Evolutionary conservation across 768 basidiomycete species (phyloP), one percentile per base, ranked within the genome.

Genomic region (Boletus pseudo-olivaceus): DNA sequence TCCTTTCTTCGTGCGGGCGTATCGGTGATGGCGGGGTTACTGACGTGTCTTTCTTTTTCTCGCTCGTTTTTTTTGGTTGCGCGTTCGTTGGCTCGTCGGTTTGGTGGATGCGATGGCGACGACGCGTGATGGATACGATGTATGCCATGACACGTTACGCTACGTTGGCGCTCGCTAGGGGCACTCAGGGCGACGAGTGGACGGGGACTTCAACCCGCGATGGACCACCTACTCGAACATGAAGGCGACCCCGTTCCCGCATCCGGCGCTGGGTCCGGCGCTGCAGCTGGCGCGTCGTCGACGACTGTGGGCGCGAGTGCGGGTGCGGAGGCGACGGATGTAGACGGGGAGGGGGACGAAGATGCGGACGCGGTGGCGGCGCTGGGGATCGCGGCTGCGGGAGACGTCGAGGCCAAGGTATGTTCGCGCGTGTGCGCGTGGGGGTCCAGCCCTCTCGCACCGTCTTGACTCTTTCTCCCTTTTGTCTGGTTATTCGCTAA

Each of bases 211-310:
- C 95, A 97, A 67, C 88, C 87, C 7, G 90, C 89, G 20, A 90
- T 94, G 88, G 94, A 97, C 63, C 87, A 90, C 70, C 75, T 97
- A 35, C 73, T 97, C 35, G 88, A 86, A 70, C 81, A 98, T 64
- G 86, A 90, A 48, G 82, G 82, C 6, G 76, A 92, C 54, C 76
- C 86, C 1, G 75, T 96, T 10, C 92, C 94, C 10, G 82, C 88
- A 66, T 70, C 82, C 5, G 71, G 72, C 26, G 68, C 71, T 78
- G 1, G 26, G 17, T 23, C n/a, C n/a, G n/a, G n/a, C n/a, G n/a
- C n/a, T n/a, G n/a, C n/a, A n/a, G n/a, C n/a, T n/a, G n/a, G n/a
- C n/a, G n/a, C n/a, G n/a, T n/a, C 51, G 11, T 26, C 48, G 27
- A 47, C 63, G 3, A 48, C 56, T 7, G 54, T 56, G 33, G 67